Conservation (phyloP, 164 flowering plant species). For the Brasenia schreberi region DNA sequence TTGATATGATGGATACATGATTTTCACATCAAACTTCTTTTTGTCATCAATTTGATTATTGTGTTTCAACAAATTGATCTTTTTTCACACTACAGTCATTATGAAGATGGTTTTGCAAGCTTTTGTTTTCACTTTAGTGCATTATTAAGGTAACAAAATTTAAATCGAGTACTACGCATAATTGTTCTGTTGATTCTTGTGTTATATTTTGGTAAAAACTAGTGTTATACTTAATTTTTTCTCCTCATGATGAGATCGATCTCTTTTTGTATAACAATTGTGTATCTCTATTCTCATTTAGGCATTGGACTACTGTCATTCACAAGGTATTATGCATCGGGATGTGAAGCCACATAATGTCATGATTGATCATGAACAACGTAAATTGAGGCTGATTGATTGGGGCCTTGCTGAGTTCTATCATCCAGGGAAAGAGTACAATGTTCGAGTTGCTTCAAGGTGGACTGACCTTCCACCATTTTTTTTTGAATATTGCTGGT, state of each 20-base stretch:
- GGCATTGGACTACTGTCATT: conserved; percentile 98
- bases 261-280: too few species aligned
- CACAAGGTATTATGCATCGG: conserved; percentile 98
- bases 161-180: background rate
- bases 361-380: conserved; percentile 96
- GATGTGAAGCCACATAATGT: conserved; percentile 99
- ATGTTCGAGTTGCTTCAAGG: conserved; percentile 99
- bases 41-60: too few species aligned
- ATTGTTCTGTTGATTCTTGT: too few species aligned
- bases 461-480: conserved; percentile 10
- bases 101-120: too few species aligned
- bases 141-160: background rate
- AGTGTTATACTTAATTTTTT: too few species aligned
- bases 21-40: too few species aligned
- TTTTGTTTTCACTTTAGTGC: background rate
- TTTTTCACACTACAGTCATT: too few species aligned
- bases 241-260: too few species aligned
- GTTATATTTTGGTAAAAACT: too few species aligned
- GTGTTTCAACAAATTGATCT: too few species aligned
- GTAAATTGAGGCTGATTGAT: conserved; percentile 95
- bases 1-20: too few species aligned
- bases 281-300: conserved; percentile 8
- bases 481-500: background rate
- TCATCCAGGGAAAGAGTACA: conserved; percentile 94
- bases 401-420: conserved; percentile 99